A percentile compares a stretch with the other conserved stretches of the same genome.
Evolutionary conservation across 2,329 filamentous ascomycete genomes (phyloP).

Genomic region (Elsinoe ampelina): DNA sequence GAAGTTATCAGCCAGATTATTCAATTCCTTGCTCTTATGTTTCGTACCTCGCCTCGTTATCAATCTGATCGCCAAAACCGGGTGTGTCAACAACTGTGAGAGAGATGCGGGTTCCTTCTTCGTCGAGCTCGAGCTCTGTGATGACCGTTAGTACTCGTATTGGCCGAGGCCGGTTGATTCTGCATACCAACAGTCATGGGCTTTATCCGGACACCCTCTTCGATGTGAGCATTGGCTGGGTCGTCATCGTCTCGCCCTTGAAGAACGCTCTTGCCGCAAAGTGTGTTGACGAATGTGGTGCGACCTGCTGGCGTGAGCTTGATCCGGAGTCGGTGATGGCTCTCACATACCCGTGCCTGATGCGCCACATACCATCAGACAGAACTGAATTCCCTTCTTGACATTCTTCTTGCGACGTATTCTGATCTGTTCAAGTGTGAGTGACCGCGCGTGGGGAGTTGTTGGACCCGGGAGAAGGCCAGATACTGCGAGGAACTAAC

Average conservation of each 20-base stretch:
- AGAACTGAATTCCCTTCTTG: conserved; percentile 99
- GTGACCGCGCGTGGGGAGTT: conserved; percentile 15
- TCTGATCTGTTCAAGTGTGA: conserved; percentile 59
- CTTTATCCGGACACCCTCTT: conserved; percentile 98
- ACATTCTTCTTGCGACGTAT: conserved; percentile 99
- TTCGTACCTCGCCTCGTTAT: conserved; percentile 80
- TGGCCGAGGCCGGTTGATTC: not conserved
- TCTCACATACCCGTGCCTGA: conserved; percentile 74
- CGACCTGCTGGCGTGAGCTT: conserved; percentile 51
- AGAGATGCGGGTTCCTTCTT: conserved; percentile 96
- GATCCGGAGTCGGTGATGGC: not conserved
- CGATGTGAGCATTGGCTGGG: conserved; percentile 74
- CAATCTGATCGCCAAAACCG: conserved; percentile 96
- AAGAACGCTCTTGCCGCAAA: conserved; percentile 90
- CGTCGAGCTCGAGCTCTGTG: conserved; percentile 84
- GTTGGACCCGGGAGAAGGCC: conserved; percentile 2
- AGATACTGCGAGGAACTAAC: conserved; percentile 4
- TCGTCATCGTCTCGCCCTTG: conserved; percentile 89
- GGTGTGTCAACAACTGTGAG: conserved; percentile 98
- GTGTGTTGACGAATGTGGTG: conserved; percentile 98
- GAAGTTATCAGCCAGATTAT: conserved; percentile 22
- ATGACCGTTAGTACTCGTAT: conserved; percentile 19
- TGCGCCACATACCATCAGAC: conserved; percentile 98
- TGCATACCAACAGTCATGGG: conserved; percentile 86
- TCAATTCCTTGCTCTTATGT: not conserved